Conservation (phyloP, 192 early-diverging fungal species). For the Phycomyces nitens region DNA sequence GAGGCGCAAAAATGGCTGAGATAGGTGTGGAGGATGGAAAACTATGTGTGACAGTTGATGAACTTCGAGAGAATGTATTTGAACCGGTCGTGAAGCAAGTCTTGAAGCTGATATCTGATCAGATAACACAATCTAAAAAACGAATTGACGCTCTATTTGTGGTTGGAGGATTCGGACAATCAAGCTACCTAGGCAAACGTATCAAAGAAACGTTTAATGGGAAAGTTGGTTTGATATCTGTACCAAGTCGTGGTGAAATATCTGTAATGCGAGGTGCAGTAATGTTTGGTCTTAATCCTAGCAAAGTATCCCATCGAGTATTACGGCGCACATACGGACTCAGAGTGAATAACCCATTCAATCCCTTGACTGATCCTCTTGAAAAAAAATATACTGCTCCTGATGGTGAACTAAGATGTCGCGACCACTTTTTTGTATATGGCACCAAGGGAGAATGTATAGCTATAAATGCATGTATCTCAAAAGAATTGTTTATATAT, state of each 20-base stretch:
- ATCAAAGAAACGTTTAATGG: slow-evolving; percentile 33
- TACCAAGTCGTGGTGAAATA: slow-evolving; percentile 43
- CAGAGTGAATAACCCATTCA: slow-evolving; percentile 39
- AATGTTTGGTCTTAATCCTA: slow-evolving; percentile 33
- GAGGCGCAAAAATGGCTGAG: slow-evolving; percentile 2
- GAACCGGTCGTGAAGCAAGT: slow-evolving; percentile 40
- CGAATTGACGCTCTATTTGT: slow-evolving; percentile 43
- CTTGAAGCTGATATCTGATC: slow-evolving; percentile 37
- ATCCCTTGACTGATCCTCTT: slow-evolving; percentile 40
- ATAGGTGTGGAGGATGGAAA: slow-evolving; percentile 19
- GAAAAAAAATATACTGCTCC: slow-evolving; percentile 34
- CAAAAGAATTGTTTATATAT: too few species aligned
- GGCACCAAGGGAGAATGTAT: slow-evolving; percentile 37
- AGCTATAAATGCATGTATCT: neutral
- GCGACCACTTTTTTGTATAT: slow-evolving; percentile 38
- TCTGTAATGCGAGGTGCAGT: slow-evolving; percentile 52
- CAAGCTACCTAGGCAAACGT: slow-evolving; percentile 36
- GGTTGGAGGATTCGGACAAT: slow-evolving; percentile 54
- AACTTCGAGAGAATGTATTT: slow-evolving; percentile 45
- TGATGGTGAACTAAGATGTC: slow-evolving; percentile 40
- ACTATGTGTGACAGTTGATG: slow-evolving; percentile 27
- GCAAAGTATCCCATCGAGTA: slow-evolving; percentile 34
- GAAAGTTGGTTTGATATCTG: slow-evolving; percentile 30
- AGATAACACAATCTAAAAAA: slow-evolving; percentile 33
- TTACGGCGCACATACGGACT: slow-evolving; percentile 42